These are phyloP conservation scores for Diaporthe longicolla DNA, from an alignment of 2,329 filamentous ascomycete species.

Conservation along the genomic window DNA sequence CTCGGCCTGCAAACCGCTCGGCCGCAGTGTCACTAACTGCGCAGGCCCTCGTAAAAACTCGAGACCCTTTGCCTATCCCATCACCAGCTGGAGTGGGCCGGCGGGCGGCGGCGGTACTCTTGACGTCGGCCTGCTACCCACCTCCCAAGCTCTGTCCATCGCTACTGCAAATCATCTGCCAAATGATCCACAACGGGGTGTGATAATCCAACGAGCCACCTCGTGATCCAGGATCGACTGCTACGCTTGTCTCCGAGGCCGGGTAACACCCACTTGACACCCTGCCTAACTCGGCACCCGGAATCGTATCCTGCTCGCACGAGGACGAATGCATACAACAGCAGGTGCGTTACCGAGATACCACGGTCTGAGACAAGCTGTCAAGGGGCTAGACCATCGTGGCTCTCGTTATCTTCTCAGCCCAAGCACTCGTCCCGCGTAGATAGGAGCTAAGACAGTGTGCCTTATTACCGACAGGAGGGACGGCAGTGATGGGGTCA, in stretches of 20 bases:
- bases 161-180: slow-evolving; percentile 12
- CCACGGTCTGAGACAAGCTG: slow-evolving; percentile 22
- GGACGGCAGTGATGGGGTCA: slow-evolving; percentile 11
- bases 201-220: slow-evolving; percentile 2
- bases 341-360: neutral
- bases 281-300: neutral
- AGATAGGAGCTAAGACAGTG: slow-evolving; percentile 21
- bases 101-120: neutral
- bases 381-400: slow-evolving; percentile 1
- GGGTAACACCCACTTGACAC: slow-evolving; percentile 1
- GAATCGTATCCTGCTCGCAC: slow-evolving; percentile 5
- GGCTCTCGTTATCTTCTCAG: slow-evolving; percentile 4
- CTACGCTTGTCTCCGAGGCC: slow-evolving; percentile 6
- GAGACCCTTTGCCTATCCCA: neutral
- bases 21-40: too few relatives aligned
- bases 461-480: neutral
- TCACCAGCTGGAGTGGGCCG: neutral
- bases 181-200: neutral
- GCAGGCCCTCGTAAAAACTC: neutral
- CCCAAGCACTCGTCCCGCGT: neutral
- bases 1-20: neutral
- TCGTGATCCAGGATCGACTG: slow-evolving; percentile 2
- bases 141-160: neutral
- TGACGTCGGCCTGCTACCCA: slow-evolving; percentile 16
- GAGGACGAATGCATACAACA: neutral